These are phyloP conservation scores for Penicillium corylophilum DNA, from an alignment of 2,329 filamentous ascomycete genomes.

Conservation along the genomic window DNA sequence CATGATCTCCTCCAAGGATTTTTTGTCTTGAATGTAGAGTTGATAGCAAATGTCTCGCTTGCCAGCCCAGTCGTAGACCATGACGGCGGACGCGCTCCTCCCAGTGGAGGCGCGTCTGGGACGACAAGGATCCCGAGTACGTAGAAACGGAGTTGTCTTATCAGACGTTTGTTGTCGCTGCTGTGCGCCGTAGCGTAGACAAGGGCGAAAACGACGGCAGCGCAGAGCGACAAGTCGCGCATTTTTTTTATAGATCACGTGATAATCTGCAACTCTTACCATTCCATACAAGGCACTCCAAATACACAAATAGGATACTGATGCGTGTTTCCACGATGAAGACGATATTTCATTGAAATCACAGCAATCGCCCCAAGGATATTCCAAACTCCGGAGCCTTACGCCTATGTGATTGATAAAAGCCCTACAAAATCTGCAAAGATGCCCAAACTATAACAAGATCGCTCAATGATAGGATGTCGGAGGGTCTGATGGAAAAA, in stretches of 20 bases:
- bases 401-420: not conserved
- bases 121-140: constrained; percentile 10
- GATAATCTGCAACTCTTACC: too few relatives aligned
- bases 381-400: constrained; percentile 3
- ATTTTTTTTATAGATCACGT: constrained; percentile 20
- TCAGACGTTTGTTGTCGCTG: constrained; percentile 36
- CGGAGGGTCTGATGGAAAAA: constrained; percentile 1
- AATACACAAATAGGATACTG: too few relatives aligned
- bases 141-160: constrained; percentile 19
- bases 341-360: not conserved
- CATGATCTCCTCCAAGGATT: constrained; percentile 72
- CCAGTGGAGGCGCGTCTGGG: constrained; percentile 28
- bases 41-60: constrained; percentile 65
- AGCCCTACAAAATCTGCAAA: constrained; percentile 6
- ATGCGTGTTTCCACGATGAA: not conserved
- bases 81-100: constrained; percentile 28
- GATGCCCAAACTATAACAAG: constrained; percentile 8
- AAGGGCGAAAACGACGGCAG: constrained; percentile 12
- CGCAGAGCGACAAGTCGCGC: constrained; percentile 24
- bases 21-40: constrained; percentile 75
- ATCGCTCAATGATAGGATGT: constrained; percentile 12
- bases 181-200: constrained; percentile 34
- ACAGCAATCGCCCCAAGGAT: not conserved
- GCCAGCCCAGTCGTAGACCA: constrained; percentile 66
- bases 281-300: not conserved